Evolutionary conservation across 2,329 filamentous ascomycete genomes (phyloP), one percentile per base, ranked within the genome.

Genomic region (Polytolypa hystricis): DNA sequence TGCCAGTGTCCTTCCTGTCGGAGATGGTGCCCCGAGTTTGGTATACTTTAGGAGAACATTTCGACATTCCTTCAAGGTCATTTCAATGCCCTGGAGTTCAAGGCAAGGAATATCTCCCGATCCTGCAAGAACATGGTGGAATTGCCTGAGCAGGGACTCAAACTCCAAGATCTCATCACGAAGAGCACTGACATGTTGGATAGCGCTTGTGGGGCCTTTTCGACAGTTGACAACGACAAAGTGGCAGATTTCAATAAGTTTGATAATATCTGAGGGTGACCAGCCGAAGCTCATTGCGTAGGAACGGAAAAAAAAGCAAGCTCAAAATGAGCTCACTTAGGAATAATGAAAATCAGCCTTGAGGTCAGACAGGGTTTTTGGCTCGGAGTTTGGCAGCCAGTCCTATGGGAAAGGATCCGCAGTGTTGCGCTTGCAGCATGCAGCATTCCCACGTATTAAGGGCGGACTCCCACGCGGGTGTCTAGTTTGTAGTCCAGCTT

Each of bases 231-330:
- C 38, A 14, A 41, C 35, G 18, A 45, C 18, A 28, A 19, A 31
- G 33, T 37, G 39, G 41, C 38, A 43, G 23, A 35, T 34, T 10
- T 20, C 41, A 31, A 45, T 33, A n/a, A 43, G 41, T 14, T 36
- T 36, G 35, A 38, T 38, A 21, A 43, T 36, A 19, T 43, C 42
- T n/a, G 33, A 29, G 26, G 42, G 36, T 18, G 42, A 45, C 38
- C 41, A 43, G 11, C 41, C 41, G 31, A 45, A 45, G 37, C 41
- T 43, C 41, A 45, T 45, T 21, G 36, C 23, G 38, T n/a, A 14
- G 20, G 5, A 18, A 8, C 30, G n/a, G 10, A n/a, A n/a, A n/a
- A n/a, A n/a, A n/a, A n/a, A n/a, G n/a, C n/a, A n/a, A n/a, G n/a
- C n/a, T n/a, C n/a, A n/a, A n/a, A n/a, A n/a, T n/a, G n/a, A n/a